Base-by-base conservation (phyloP, 805 yeast species). In the Candida tibetensis region DNA sequence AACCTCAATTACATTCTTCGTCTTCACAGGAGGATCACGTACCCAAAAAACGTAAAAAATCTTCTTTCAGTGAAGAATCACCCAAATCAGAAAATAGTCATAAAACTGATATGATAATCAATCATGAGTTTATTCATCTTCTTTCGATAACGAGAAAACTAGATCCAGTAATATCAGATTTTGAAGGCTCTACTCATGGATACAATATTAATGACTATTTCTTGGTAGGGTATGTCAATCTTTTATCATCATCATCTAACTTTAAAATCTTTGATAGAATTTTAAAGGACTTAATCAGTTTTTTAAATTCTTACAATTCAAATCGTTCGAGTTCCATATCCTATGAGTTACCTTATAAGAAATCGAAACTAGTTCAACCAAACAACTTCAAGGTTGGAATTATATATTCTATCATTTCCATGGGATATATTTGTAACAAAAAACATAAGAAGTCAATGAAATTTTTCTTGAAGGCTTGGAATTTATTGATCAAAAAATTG, bases 391-490 rank as follows among this genome's bases (percentile, higher is more conserved):
- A 66, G 36, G 41, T 57, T 15, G 64, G 66, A 17, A 49, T 72
- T 16, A 55, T 74, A 4, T 72, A 73, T 46, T 57, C 74, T 5
- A 55, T 76, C 1, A 44, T 76, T 3, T 64, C 79, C 8, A 49
- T 74, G 30, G 81, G 81, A 3, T 58, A 60, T 36, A 47, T 62
- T 13, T 41, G 48, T 19, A 49, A 48, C 34, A 37, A 46, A 7
- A 59, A 62, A 36, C 48, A 53, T 25, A 47, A 52, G 8, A 62
- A 67, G 40, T 63, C 71, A 4, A 50, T 66, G 12, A 45, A 54
- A 25, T 60, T 64, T 42, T 65, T 76, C 43, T 68, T 69, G 47
- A 69, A 63, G 36, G 53, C 71, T 22, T 76, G 81, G 81, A 51
- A 55, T 36, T 46, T 65, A n/a, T 48, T 66, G 28, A 57, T 62